A percentile compares a stretch with the other conserved stretches of the same genome.
phyloP scores from a whole-genome alignment of 2,329 filamentous ascomycete genomes.

The Alternaria angustiovoidea region DNA sequence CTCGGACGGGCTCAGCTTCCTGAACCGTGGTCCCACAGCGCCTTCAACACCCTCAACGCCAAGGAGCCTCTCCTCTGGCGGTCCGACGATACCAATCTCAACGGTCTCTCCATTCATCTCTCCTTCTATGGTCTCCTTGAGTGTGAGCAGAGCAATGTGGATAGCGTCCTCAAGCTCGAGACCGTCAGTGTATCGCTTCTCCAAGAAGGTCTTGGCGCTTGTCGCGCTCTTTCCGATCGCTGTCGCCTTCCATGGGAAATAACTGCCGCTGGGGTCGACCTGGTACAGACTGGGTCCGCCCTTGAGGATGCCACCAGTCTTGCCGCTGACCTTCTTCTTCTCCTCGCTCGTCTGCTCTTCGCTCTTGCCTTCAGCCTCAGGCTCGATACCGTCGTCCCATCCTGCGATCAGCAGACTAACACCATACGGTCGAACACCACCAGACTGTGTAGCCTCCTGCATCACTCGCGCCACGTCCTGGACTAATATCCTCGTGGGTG shows the following conservation, averaged over 20 bases:
- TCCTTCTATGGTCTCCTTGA: conserved; percentile 99
- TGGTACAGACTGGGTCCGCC: conserved; percentile 98
- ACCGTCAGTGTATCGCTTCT: conserved; percentile 98
- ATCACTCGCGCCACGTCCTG: conserved; percentile 98
- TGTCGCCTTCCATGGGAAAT: conserved; percentile 99
- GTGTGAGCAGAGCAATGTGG: conserved; percentile 93
- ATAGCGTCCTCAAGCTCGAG: conserved; percentile 97
- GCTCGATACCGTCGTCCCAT: conserved; percentile 96
- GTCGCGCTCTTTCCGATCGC: conserved; percentile 99
- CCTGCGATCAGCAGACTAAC: conserved; percentile 95
- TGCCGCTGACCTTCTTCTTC: conserved; percentile 77
- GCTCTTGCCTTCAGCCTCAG: conserved; percentile 73
- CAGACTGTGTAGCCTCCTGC: conserved; percentile 98
- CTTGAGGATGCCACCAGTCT: conserved; percentile 95
- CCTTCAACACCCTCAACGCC: conserved; percentile 90
- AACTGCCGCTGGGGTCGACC: conserved; percentile 97
- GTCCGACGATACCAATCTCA: conserved; percentile 96
- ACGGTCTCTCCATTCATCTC: conserved; percentile 99
- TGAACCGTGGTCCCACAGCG: conserved; percentile 84
- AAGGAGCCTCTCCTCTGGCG: conserved; percentile 90
- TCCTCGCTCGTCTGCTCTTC: conserved; percentile 63
- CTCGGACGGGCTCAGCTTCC: conserved; percentile 95
- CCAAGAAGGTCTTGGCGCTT: conserved; percentile 97
- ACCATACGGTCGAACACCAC: conserved; percentile 95
- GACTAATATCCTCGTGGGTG: conserved; percentile 98